These are phyloP conservation scores for Fusarium anthophilum DNA, from an alignment of 2,329 filamentous ascomycete species.

Conservation along the genomic window DNA sequence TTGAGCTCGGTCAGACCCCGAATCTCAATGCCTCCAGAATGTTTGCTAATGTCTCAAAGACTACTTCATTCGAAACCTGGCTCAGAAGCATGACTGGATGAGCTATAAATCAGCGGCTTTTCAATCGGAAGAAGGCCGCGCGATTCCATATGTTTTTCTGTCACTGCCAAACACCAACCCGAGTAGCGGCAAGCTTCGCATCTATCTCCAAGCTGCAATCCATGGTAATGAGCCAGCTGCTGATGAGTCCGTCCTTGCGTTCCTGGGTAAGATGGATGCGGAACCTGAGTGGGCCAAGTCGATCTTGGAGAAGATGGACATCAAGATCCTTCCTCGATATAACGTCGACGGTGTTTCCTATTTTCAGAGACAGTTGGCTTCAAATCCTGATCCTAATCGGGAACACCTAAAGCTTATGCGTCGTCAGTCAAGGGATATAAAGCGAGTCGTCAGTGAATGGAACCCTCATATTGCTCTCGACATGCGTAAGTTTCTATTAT, in stretches of 20 bases:
- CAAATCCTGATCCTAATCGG: conserved; percentile 6
- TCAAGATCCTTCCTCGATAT: conserved; percentile 14
- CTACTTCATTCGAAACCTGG: not conserved
- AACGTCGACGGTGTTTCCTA: conserved; percentile 18
- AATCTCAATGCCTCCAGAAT: accelerated
- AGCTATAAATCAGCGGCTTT: not conserved
- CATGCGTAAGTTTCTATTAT: not conserved
- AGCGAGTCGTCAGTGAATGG: not conserved
- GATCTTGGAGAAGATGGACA: conserved; percentile 20
- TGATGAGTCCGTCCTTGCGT: not conserved
- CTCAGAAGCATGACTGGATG: conserved; percentile 14
- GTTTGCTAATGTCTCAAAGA: not conserved
- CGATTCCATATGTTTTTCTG: conserved; percentile 9
- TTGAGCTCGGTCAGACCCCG: not conserved
- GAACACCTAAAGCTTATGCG: conserved; percentile 15
- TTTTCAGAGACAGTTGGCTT: conserved; percentile 13
- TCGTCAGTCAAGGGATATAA: not conserved
- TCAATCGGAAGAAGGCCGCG: conserved; percentile 11
- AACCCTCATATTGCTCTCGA: conserved; percentile 11
- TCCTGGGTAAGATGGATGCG: conserved; percentile 19
- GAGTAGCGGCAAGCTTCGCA: not conserved
- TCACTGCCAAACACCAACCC: not conserved
- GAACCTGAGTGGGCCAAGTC: not conserved
- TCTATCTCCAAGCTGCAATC: conserved; percentile 16
- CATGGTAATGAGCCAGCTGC: conserved; percentile 20